Evolutionary conservation across 2,329 filamentous ascomycete genomes (phyloP), one percentile per base, ranked within the genome.

Genomic region (Aureobasidium sp.): DNA sequence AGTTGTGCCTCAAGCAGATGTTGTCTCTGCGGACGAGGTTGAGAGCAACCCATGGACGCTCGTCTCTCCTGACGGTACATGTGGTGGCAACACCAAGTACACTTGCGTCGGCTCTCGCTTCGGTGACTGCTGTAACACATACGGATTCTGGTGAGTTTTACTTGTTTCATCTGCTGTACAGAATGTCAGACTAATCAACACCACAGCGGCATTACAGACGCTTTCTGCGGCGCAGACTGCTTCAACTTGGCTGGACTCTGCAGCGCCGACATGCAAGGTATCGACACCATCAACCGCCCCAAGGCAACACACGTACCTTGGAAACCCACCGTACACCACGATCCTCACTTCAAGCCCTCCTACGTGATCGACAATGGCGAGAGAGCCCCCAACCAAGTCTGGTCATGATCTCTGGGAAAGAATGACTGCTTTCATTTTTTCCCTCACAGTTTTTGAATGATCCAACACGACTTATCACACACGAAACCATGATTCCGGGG

Each of bases 331-430:
- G 45, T 49, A 11, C 47, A 53, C 31, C 58, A 46, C 58, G 47
- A 60, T 21, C 58, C 46, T 23, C 38, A 60, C 31, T 60, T 53
- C 40, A 60, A 60, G 58, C 58, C 58, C 10, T 60, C 58, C 9
- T 60, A 60, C 31, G 40, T 53, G 29, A 60, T 60, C 7, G 58
- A 60, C 49, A 60, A 60, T 31, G 58, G 58, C 29, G 58, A 60
- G 40, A 51, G 58, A 46, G 58, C 58, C 35, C 58, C 58, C 49
- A 60, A 60, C 58, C 58, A 60, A 54, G 58, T 60, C 58, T 60
- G 58, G 58, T 58, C 55, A 58, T 58, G 54, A 57, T 47, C 31
- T 33, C 25, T 55, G 51, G n/a, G n/a, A 49, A 27, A n/a, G 7
- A 10, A 25, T 19, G 13, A 19, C 17, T 38, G 49, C 15, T 27